Base-by-base conservation (phyloP, 78 protist species). In the Anaeramoeba ignava region DNA sequence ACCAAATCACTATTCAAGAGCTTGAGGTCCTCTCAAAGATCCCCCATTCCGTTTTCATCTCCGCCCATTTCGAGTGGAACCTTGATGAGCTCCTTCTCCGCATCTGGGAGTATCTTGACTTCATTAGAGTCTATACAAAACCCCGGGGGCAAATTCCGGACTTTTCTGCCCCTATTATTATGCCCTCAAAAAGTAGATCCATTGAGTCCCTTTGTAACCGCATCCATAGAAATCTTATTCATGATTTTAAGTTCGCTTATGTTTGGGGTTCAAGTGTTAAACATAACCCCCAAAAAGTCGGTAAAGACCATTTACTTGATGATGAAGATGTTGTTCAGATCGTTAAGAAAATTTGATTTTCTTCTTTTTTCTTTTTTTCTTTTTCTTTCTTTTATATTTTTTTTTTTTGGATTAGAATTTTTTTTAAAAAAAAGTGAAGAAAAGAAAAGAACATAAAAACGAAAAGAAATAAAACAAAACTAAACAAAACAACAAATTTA, bases 281-380 rank as follows among this genome's bases (percentile, higher is more conserved):
- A 89, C 95, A 92, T 84, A 86, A 90, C 41, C 99, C 99, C 31
- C 96, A 92, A 81, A 54, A 81, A 80, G 92, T 86, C 33, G 99
- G 99, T 23, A 87, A 68, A 42, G 95, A 87, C 79, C 99, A 98
- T 81, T 40, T 89, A 0, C 91, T 98, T 1, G 90, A 80, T 2
- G 99, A 98, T 80, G 99, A 98, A 82, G 99, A 98, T 81, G 93
- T 98, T 82, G 90, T 96, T 2, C 99, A 97, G 86, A 87, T 98
- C 41, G 91, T 97, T 80, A 96, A 96, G 83, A 95, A 90, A 88
- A n/a, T 87, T 0, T 89, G 73, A 38, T 42, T 0, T 42, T 31
- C 82, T 79, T 79, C 68, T 42, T 40, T 1, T 23, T 41, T 79
- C 34, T 0, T 17, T 79, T 31, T 42, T 40, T 31, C 31, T 68